Base-by-base conservation (phyloP, 176 grass and related monocot species). In the Microstegium vimineum region DNA sequence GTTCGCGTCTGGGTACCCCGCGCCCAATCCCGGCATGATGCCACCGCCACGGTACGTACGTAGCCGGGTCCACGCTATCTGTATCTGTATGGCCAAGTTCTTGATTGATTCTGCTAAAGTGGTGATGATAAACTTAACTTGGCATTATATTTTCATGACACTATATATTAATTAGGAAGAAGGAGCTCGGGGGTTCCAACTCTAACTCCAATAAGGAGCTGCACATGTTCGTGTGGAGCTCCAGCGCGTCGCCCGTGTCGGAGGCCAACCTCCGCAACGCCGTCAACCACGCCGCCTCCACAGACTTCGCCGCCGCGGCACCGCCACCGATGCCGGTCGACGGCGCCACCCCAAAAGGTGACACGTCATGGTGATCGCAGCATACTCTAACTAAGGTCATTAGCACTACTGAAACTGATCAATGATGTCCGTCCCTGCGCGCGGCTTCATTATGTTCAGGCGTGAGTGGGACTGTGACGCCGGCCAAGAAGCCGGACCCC, bases 201-300 rank as follows among this genome's bases (percentile, higher is more conserved):
- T 92, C 85, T 37, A 92, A 90, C 85, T 87, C 87, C 22, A 99
- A 93, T 56, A 98, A 98, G 86, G 95, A 98, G 84, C 69, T 98
- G 41, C 93, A 95, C 59, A 95, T 95, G 93, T 95, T 95, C 78
- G 90, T 95, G 34, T 95, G 93, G 93, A 95, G 93, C 87, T 92
- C 93, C 20, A 92, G 87, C 41, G 93, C 93, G 28, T 95, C 93
- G 64, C 95, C 95, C 8, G 95, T 89, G 15, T 98, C 95, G 36
- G 96, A 99, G 73, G 93, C 91, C 18, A 99, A 99, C 72, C 91
- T 99, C 56, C 90, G 93, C 73, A 99, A 99, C 82, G 87, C 87
- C 36, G 96, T 99, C 37, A 99, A 99, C 84, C 83, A 90, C 33
- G 96, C 96, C 25, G 96, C 96, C 46, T 91, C 91, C 14, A 91